Evolutionary conservation across 2,329 filamentous ascomycete genomes (phyloP).

Genomic region (Cladobotryum mycophilum): DNA sequence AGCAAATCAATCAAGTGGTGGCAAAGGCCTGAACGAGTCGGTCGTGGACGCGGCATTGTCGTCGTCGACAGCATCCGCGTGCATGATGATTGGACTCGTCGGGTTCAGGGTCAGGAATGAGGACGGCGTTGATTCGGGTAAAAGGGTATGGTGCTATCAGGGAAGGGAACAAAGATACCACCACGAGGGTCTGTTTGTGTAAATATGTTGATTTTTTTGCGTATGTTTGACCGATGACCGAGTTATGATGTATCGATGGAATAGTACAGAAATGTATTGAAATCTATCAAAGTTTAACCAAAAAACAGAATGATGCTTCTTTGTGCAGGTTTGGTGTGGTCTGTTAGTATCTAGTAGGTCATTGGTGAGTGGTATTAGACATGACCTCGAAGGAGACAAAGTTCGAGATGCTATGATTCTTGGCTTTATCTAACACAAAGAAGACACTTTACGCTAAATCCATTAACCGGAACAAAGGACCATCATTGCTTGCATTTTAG

Average conservation of each 20-base stretch:
- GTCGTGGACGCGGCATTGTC: constrained; percentile 78
- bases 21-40: constrained; percentile 74
- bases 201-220: constrained; percentile 3
- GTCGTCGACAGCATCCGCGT: constrained; percentile 79
- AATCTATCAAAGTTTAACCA: no score
- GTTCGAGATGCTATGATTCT: no score
- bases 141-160: not conserved
- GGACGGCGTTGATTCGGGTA: not conserved
- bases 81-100: constrained; percentile 79
- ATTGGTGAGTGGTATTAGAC: no score
- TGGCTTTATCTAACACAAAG: no score
- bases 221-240: not conserved
- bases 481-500: no score
- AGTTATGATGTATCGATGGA: not conserved
- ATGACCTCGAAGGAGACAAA: no score
- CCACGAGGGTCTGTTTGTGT: constrained; percentile 6
- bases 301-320: no score
- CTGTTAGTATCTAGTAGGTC: no score
- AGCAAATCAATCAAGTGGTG: constrained; percentile 59
- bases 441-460: no score
- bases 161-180: constrained; percentile 8
- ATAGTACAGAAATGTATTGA: not conserved
- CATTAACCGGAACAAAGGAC: no score
- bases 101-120: constrained; percentile 57
- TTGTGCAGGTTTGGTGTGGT: no score